Base-by-base conservation (phyloP, 2,329 filamentous ascomycete genomes). In the Coleophoma cylindrospora region DNA sequence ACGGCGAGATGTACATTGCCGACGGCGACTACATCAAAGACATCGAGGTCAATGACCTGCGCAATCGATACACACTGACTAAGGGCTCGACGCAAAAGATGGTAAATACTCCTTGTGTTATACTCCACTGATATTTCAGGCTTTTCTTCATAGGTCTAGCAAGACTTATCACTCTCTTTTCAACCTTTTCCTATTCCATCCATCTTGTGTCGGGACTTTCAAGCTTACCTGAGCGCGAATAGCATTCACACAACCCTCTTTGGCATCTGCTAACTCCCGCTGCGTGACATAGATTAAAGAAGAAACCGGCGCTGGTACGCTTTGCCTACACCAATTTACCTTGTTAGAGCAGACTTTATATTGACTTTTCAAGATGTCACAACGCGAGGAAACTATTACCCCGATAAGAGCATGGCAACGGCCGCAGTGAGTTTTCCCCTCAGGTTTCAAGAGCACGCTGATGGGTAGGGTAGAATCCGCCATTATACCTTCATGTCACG, bases 261-360 rank as follows among this genome's bases (percentile, higher is more conserved):
- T 89, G 85, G 82, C 88, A 89, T 84, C 83, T 94, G 90, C 91
- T 97, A 84, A 96, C 91, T 83, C 85, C 79, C 74, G 74, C 74
- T 86, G 79, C 84, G 81, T 94, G 84, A 83, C 73, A 87, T 91
- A 99, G 94, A 99, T 99, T 66, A 95, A 96, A 86, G 92, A 96
- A 77, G 90, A 96, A 66, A 97, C 92, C 85, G 94, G 94, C 81
- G 92, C 94, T 80, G 94, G 94, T 99, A 99, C 85, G 91, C 83
- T 77, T 74, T 69, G 75, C 73, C 72, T 74, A 71, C 70, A 44
- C 41, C 21, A 68, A 63, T 55, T 63, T 64, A 63, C 56, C 43
- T 56, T 64, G 27, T 66, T 62, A 48, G 54, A 61, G 56, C 65
- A 56, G 64, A 68, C 69, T 71, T 71, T 74, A 80, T 71, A 67